These are phyloP conservation scores for Cyclospora cayetanensis DNA, from an alignment of 169 alveolate genomes.

Conservation along the genomic window DNA sequence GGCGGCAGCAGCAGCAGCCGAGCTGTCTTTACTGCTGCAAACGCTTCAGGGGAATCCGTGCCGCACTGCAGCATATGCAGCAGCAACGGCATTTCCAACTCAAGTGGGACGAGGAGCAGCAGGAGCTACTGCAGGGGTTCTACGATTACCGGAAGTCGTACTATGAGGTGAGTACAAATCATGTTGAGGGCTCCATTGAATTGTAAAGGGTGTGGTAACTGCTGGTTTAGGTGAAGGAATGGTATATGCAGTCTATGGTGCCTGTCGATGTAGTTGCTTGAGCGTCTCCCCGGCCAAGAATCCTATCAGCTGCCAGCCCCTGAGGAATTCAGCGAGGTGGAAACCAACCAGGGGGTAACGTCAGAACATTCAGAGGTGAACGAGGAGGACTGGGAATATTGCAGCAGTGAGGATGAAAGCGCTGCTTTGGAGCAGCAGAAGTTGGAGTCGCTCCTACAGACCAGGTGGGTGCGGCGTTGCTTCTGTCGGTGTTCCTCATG, in stretches of 20 bases:
- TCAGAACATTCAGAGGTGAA: neutral
- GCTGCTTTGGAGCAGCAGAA: conserved; percentile 30
- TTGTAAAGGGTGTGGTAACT: neutral
- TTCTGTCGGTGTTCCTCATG: neutral
- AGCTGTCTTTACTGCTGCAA: conserved; percentile 49
- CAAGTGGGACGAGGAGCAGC: conserved; percentile 58
- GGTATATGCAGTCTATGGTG: neutral
- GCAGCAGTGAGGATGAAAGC: conserved; percentile 56
- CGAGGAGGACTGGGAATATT: conserved; percentile 53
- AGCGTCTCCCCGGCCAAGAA: neutral
- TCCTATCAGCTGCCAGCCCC: neutral
- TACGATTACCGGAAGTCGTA: conserved; percentile 43
- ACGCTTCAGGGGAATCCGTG: conserved; percentile 33
- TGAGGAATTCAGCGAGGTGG: neutral
- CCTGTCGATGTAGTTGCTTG: conserved; percentile 10
- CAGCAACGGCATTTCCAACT: conserved; percentile 67
- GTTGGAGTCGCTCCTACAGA: conserved; percentile 14
- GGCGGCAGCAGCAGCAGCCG: conserved; percentile 66
- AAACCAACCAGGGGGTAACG: neutral
- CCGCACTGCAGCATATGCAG: conserved; percentile 64
- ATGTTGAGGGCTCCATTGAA: neutral
- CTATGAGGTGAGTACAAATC: conserved; percentile 28
- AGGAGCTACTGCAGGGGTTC: conserved; percentile 8
- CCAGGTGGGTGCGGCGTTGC: conserved; percentile 12
- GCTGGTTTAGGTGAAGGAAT: neutral